Conservation (phyloP, 2,329 filamentous ascomycete genomes). For the Aspergillus terreus region DNA sequence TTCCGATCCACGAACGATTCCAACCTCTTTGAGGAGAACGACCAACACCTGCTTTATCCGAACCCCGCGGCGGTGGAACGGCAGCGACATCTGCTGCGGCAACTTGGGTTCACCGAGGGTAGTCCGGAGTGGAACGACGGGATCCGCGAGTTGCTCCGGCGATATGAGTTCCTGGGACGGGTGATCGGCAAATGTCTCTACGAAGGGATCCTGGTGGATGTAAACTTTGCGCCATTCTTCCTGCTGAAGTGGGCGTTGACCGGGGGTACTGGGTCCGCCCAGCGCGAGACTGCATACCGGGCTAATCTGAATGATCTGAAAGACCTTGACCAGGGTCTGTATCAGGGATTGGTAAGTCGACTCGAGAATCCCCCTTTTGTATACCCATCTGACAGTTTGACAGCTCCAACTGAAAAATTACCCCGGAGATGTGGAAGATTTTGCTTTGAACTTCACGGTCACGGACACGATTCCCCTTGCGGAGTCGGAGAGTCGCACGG, state of each 20-base stretch:
- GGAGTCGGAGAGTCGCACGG: slow-evolving; percentile 54
- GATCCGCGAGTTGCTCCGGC: slow-evolving; percentile 61
- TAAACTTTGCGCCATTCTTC: slow-evolving; percentile 92
- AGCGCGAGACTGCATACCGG: slow-evolving; percentile 70
- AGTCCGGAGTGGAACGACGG: slow-evolving; percentile 55
- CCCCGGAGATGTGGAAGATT: slow-evolving; percentile 71
- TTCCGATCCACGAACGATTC: slow-evolving; percentile 61
- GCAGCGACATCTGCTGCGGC: slow-evolving; percentile 55
- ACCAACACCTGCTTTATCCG: slow-evolving; percentile 81
- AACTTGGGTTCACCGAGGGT: slow-evolving; percentile 50
- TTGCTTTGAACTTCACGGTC: slow-evolving; percentile 85
- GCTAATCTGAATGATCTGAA: slow-evolving; percentile 92
- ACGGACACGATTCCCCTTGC: slow-evolving; percentile 61
- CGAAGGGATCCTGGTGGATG: slow-evolving; percentile 90
- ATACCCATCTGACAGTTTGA: background rate
- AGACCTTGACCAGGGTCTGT: slow-evolving; percentile 85
- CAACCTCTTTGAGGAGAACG: slow-evolving; percentile 76
- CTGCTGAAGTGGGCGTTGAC: slow-evolving; percentile 89
- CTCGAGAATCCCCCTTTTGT: background rate
- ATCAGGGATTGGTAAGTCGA: slow-evolving; percentile 68
- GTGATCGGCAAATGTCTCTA: slow-evolving; percentile 96
- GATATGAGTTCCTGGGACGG: slow-evolving; percentile 88
- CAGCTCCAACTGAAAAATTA: slow-evolving; percentile 76
- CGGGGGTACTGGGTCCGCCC: slow-evolving; percentile 58
- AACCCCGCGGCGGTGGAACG: slow-evolving; percentile 77